Evolutionary conservation across 768 basidiomycete genomes (phyloP), one percentile per base, ranked within the genome.

Genomic region (Lentinula sp.): DNA sequence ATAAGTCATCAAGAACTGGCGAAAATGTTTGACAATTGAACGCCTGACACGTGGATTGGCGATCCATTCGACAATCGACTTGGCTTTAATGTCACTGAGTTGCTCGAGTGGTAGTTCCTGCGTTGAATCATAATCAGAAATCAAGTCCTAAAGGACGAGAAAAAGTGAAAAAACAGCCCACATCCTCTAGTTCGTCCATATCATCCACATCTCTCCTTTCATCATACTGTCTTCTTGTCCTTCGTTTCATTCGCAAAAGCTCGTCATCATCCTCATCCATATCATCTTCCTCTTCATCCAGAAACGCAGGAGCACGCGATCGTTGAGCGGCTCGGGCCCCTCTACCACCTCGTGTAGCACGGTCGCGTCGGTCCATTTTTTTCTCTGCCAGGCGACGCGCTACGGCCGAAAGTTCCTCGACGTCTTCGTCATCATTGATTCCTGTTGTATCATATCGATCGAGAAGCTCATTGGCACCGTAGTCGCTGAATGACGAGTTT

Each of bases 61-160:
- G 67, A 98, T 95, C 97, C 97, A 99, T 73, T 98, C 97, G 23
- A 91, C 89, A 60, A 99, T 94, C 11, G 93, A 95, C 69, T 95
- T 93, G 42, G 95, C 93, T 70, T 98, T 98, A 78, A 99, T 95
- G 70, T 99, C 97, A 62, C 93, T 92, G 9, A 99, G 80, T 76
- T 99, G 93, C 70, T 98, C 96, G 46, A 97, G 73, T 0, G 97
- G 95, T 58, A 99, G 81, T 73, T 98, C 95, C 93, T 97, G 51
- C 37, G 53, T 23, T 23, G 48, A 63, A 48, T 32, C 21, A 37
- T 73, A 55, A 72, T 67, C n/a, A 52, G 11, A 48, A 31, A 49
- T 61, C 4, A 40, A 37, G n/a, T 18, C 42, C 42, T n/a, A n/a
- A 16, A 4, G 43, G 7, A 61, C 31, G 48, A 8, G 37, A 23